Percentiles rank a stretch among this genome's conserved stretches.
Evolutionary conservation across 768 basidiomycete genomes (phyloP).

Genomic region (Pleurotus ostreatus): DNA sequence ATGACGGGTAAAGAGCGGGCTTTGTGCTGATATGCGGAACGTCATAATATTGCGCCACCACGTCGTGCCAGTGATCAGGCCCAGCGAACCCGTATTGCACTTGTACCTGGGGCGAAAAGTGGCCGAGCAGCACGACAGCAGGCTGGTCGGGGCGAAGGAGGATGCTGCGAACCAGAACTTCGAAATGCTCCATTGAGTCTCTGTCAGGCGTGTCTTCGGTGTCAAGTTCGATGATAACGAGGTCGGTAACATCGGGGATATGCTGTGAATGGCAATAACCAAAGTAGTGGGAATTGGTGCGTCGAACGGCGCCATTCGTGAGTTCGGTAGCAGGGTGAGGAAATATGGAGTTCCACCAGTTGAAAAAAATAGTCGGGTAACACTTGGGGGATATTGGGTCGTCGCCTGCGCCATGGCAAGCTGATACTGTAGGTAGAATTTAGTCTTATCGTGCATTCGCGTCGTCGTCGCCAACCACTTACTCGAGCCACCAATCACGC

Average conservation of each 20-base stretch:
- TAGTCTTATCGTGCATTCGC: no score
- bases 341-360: slow-evolving; percentile 98
- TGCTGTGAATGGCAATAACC: slow-evolving; percentile 92
- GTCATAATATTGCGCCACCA: slow-evolving; percentile 97
- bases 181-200: slow-evolving; percentile 78
- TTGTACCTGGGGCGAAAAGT: slow-evolving; percentile 88
- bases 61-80: slow-evolving; percentile 84
- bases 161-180: slow-evolving; percentile 88
- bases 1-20: slow-evolving; percentile 75
- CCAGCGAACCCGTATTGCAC: slow-evolving; percentile 79
- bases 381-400: slow-evolving; percentile 81
- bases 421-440: slow-evolving; percentile 57
- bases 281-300: slow-evolving; percentile 92
- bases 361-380: slow-evolving; percentile 93
- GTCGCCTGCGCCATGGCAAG: slow-evolving; percentile 91
- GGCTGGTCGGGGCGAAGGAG: slow-evolving; percentile 88
- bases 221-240: slow-evolving; percentile 95
- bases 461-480: slow-evolving; percentile 13
- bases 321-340: slow-evolving; percentile 97
- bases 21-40: slow-evolving; percentile 90
- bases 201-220: slow-evolving; percentile 77
- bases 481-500: slow-evolving; percentile 88
- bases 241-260: slow-evolving; percentile 88
- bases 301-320: slow-evolving; percentile 94
- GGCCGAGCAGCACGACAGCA: slow-evolving; percentile 91